phyloP scores from a whole-genome alignment of 495 filamentous ascomycete species.

The Talaromyces proteolyticus region DNA sequence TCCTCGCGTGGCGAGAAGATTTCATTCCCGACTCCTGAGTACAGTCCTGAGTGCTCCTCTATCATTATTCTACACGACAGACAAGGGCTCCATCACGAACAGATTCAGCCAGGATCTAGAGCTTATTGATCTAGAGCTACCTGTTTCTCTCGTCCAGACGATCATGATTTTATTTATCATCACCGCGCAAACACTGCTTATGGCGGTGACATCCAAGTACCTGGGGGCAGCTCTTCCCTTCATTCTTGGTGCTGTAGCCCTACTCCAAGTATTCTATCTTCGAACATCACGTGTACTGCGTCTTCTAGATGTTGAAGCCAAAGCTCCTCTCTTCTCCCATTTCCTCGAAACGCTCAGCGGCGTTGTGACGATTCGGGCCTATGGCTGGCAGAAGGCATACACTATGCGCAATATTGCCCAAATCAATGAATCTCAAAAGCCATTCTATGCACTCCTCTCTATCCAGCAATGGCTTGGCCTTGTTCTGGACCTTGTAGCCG shows the following conservation, averaged over 20 bases:
- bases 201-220: no score
- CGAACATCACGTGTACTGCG: constrained; percentile 57
- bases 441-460: constrained; percentile 35
- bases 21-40: constrained; percentile 20
- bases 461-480: constrained; percentile 40
- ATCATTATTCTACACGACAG: constrained; percentile 20
- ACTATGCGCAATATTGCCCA: constrained; percentile 12
- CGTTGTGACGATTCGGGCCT: constrained; percentile 64
- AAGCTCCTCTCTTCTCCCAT: constrained; percentile 63
- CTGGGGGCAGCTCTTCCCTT: constrained; percentile 46
- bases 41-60: constrained; percentile 35
- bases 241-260: constrained; percentile 37
- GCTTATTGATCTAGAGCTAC: constrained; percentile 30
- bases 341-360: constrained; percentile 61
- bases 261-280: constrained; percentile 55
- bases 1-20: no score
- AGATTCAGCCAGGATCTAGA: constrained; percentile 41
- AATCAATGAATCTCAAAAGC: constrained; percentile 31
- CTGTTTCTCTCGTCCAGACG: constrained; percentile 8
- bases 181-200: not conserved
- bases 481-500: constrained; percentile 33
- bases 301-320: constrained; percentile 48
- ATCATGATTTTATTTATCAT: not conserved
- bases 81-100: constrained; percentile 14
- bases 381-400: constrained; percentile 38